Evolutionary conservation across 2,329 filamentous ascomycete genomes (phyloP).

Genomic region (Epichloe bromicola): DNA sequence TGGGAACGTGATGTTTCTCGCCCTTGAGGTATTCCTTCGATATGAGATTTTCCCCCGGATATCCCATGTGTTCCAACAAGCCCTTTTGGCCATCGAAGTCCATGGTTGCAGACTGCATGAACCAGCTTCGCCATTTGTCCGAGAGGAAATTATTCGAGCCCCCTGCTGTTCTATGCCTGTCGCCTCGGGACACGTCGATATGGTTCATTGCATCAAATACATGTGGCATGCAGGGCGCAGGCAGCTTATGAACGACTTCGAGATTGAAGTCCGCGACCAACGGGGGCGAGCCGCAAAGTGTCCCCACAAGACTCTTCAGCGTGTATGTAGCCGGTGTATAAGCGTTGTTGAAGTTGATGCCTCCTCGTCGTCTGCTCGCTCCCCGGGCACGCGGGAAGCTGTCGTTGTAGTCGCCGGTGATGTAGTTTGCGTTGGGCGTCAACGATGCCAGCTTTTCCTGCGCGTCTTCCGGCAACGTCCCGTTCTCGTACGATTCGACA

Average conservation of each 20-base stretch:
- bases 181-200: constrained; percentile 7
- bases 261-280: constrained; percentile 29
- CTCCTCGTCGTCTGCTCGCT: constrained; percentile 17
- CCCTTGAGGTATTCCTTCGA: constrained; percentile 19
- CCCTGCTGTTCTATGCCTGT: background rate
- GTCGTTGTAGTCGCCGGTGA: constrained; percentile 24
- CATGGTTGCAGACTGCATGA: constrained; percentile 19
- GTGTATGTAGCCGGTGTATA: constrained; percentile 30
- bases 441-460: constrained; percentile 15
- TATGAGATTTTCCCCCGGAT: constrained; percentile 12
- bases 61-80: constrained; percentile 18
- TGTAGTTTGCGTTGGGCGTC: constrained; percentile 19
- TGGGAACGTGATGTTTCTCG: constrained; percentile 9
- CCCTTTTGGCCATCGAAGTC: constrained; percentile 18
- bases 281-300: constrained; percentile 28
- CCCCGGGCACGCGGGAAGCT: constrained; percentile 15
- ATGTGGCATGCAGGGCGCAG: constrained; percentile 31
- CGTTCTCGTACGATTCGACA: constrained; percentile 18
- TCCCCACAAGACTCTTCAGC: constrained; percentile 28
- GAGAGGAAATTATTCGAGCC: constrained; percentile 10
- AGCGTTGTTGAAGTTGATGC: constrained; percentile 27
- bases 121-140: constrained; percentile 19
- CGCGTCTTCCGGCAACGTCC: constrained; percentile 20
- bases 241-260: constrained; percentile 27
- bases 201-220: constrained; percentile 22